Percentiles rank a stretch among this genome's conserved stretches.
These are phyloP conservation scores for Phytophthora quininea DNA, from an alignment of 352 stramenopile genomes.

Conservation along the genomic window DNA sequence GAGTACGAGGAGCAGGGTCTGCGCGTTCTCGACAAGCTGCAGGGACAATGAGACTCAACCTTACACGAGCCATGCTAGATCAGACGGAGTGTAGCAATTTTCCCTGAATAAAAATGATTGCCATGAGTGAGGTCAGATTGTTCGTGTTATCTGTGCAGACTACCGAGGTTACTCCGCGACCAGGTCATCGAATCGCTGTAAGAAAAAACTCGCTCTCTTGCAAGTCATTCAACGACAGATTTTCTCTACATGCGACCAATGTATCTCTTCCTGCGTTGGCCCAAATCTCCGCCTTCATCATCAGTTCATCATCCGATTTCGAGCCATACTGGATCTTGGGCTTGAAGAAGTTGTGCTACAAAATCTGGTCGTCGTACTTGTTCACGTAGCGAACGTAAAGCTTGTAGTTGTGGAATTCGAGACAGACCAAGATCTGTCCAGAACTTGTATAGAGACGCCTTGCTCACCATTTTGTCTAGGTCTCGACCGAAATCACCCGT, in stretches of 20 bases:
- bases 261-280: not conserved
- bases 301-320: not conserved
- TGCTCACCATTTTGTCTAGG: not conserved
- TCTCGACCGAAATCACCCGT: not conserved
- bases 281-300: not conserved
- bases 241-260: not conserved
- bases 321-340: not conserved
- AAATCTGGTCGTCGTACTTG: not conserved
- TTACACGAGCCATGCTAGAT: slow-evolving; percentile 15
- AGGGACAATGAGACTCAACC: slow-evolving; percentile 36
- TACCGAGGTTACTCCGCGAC: too few species aligned
- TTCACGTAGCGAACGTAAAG: not conserved
- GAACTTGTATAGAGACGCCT: not conserved
- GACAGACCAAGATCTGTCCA: not conserved
- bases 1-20: slow-evolving; percentile 96
- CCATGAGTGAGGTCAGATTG: slow-evolving; percentile 2
- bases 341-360: not conserved
- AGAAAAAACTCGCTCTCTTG: not conserved
- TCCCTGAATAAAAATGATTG: slow-evolving; percentile 22
- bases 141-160: too few species aligned
- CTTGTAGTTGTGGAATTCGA: not conserved
- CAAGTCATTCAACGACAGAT: not conserved
- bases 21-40: slow-evolving; percentile 83
- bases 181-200: too few species aligned
- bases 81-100: slow-evolving; percentile 21